These are phyloP conservation scores for Microcyclospora tardicrescens DNA, from an alignment of 2,329 filamentous ascomycete genomes.

Conservation along the genomic window DNA sequence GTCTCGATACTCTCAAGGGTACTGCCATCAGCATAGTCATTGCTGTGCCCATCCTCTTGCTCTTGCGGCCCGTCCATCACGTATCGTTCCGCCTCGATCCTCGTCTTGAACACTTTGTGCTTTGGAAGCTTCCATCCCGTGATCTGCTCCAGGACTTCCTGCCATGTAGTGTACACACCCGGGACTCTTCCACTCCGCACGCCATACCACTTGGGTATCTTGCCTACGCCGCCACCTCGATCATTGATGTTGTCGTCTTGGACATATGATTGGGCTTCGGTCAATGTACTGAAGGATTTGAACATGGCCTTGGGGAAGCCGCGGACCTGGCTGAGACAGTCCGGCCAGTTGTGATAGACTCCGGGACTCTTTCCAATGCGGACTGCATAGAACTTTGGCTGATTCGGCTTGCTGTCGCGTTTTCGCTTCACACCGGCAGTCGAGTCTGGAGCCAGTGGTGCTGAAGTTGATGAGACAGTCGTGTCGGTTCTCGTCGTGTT, in stretches of 20 bases:
- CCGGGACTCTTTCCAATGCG: slow-evolving; percentile 47
- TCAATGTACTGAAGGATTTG: slow-evolving; percentile 61
- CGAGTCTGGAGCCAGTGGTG: neutral
- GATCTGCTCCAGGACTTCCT: slow-evolving; percentile 58
- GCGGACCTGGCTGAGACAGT: slow-evolving; percentile 48
- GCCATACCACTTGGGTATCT: slow-evolving; percentile 42
- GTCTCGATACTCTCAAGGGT: slow-evolving; percentile 11
- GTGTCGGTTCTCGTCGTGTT: neutral
- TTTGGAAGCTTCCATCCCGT: slow-evolving; percentile 55
- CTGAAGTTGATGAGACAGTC: neutral
- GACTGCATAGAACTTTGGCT: slow-evolving; percentile 51
- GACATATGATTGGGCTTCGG: slow-evolving; percentile 69
- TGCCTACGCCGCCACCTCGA: slow-evolving; percentile 5
- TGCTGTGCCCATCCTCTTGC: slow-evolving; percentile 1
- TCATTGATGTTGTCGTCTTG: slow-evolving; percentile 37
- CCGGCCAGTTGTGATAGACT: slow-evolving; percentile 50
- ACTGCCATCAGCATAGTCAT: slow-evolving; percentile 1
- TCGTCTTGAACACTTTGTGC: slow-evolving; percentile 35
- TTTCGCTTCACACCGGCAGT: slow-evolving; percentile 42
- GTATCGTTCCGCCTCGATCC: slow-evolving; percentile 62
- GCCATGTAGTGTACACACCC: slow-evolving; percentile 55
- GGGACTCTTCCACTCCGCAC: slow-evolving; percentile 46
- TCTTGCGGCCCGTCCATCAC: slow-evolving; percentile 34
- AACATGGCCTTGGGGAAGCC: slow-evolving; percentile 43
- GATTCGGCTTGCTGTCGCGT: slow-evolving; percentile 26